phyloP scores from a whole-genome alignment of 2,329 filamentous ascomycete species.

The Cladosporium sp. region DNA sequence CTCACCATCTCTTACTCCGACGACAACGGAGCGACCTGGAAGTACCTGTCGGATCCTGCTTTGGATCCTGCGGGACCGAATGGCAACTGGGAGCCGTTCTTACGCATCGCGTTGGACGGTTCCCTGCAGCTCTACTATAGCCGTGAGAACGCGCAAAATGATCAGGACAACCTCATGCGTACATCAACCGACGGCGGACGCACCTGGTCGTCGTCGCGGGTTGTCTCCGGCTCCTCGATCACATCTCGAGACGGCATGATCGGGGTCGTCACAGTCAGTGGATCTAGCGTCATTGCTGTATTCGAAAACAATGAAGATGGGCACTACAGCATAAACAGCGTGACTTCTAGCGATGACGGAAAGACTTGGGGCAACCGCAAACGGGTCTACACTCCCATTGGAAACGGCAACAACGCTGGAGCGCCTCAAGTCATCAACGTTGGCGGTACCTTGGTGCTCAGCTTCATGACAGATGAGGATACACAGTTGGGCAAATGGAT shows the following conservation, averaged over 20 bases:
- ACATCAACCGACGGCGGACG: constrained; percentile 37
- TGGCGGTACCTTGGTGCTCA: constrained; percentile 39
- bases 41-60: constrained; percentile 29
- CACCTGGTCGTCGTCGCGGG: constrained; percentile 34
- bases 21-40: constrained; percentile 38
- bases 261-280: constrained; percentile 32
- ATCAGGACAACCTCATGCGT: constrained; percentile 44
- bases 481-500: constrained; percentile 15
- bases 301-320: constrained; percentile 37
- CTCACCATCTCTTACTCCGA: constrained; percentile 42
- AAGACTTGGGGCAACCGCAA: constrained; percentile 37
- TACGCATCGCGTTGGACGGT: constrained; percentile 37
- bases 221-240: constrained; percentile 34
- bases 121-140: constrained; percentile 45
- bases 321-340: constrained; percentile 36
- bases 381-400: constrained; percentile 35
- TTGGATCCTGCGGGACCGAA: constrained; percentile 19
- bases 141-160: constrained; percentile 34
- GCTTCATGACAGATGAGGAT: constrained; percentile 47
- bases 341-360: constrained; percentile 41
- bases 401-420: constrained; percentile 33
- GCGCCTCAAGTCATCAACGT: constrained; percentile 44
- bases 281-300: constrained; percentile 36
- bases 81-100: constrained; percentile 46
- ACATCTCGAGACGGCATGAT: constrained; percentile 44